Percentiles rank a stretch among this genome's conserved stretches.
These are phyloP conservation scores for Linum trigynum DNA, from an alignment of 345 rosid genomes.

Conservation along the genomic window DNA sequence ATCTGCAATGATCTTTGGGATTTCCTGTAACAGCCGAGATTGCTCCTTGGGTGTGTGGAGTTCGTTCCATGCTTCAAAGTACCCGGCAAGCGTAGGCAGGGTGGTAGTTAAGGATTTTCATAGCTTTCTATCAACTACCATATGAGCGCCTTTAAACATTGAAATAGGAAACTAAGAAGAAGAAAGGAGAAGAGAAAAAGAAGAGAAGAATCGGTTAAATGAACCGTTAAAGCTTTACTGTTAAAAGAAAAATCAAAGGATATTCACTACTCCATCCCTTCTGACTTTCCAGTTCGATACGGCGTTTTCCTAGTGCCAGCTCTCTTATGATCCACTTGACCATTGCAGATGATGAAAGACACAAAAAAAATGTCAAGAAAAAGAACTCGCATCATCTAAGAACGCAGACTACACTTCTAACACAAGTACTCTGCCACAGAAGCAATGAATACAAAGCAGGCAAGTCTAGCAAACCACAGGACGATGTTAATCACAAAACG, in stretches of 20 bases:
- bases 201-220: too few species aligned
- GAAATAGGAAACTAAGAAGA: neutral
- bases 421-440: neutral
- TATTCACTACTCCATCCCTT: slow-evolving; percentile 31
- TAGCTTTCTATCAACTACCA: too few species aligned
- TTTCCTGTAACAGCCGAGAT: neutral
- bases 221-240: neutral
- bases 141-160: too few species aligned
- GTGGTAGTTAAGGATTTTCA: neutral
- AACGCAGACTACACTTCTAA: neutral
- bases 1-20: neutral
- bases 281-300: slow-evolving; percentile 18
- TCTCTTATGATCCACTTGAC: slow-evolving; percentile 22
- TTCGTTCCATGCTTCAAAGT: neutral
- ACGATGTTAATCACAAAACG: neutral
- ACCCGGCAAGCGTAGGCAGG: neutral
- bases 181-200: too few species aligned
- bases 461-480: neutral
- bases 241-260: slow-evolving; percentile 12
- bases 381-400: neutral
- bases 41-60: neutral
- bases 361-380: neutral
- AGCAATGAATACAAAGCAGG: neutral
- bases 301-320: slow-evolving; percentile 13
- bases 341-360: neutral